These are phyloP conservation scores for Eleusine indica DNA, from an alignment of 176 grass and related monocot genomes.

Conservation along the genomic window DNA sequence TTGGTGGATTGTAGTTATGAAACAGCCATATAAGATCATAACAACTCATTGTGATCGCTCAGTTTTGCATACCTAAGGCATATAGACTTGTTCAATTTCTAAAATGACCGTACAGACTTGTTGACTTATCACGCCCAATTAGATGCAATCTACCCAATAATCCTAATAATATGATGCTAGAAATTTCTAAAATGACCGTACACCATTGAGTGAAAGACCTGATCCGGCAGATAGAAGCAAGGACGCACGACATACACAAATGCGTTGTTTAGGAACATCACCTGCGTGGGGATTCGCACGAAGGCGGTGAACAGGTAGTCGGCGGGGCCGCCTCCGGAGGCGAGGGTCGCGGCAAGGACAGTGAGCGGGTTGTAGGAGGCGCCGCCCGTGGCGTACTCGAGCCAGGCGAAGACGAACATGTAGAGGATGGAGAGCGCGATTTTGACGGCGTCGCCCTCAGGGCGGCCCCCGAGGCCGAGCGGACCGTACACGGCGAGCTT, in stretches of 20 bases:
- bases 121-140: neutral
- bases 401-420: slow-evolving; percentile 97
- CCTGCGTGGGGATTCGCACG: slow-evolving; percentile 87
- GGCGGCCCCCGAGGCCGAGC: slow-evolving; percentile 52
- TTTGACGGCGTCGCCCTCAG: slow-evolving; percentile 70
- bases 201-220: neutral
- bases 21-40: neutral
- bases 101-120: neutral
- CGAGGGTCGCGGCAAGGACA: slow-evolving; percentile 61
- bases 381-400: slow-evolving; percentile 59
- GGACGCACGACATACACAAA: neutral
- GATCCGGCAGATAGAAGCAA: neutral
- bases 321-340: slow-evolving; percentile 42
- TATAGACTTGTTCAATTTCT: neutral
- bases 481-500: slow-evolving; percentile 70
- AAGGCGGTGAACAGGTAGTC: slow-evolving; percentile 70
- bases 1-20: neutral
- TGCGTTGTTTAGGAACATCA: slow-evolving; percentile 4
- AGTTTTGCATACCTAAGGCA: neutral
- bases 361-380: slow-evolving; percentile 92
- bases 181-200: neutral
- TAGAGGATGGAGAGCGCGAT: slow-evolving; percentile 72
- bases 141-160: neutral
- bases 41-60: neutral
- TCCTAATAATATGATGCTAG: neutral